These are phyloP conservation scores for Tetrahymena borealis DNA, from an alignment of 73 alveolate species.

Conservation along the genomic window DNA sequence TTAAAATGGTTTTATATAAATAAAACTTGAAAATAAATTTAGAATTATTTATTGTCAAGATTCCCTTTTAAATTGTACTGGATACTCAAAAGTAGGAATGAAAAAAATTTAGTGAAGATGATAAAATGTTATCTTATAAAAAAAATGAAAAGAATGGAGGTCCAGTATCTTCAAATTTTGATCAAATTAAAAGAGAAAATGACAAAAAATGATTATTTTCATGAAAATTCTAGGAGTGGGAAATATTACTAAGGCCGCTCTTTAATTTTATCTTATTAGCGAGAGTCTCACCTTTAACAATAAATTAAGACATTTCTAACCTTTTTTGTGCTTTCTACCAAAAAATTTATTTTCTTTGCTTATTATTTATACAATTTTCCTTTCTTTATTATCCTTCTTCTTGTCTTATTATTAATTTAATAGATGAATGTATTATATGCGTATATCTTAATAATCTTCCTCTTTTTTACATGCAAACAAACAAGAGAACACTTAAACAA, in stretches of 20 bases:
- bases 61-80: neutral
- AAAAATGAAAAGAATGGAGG: neutral
- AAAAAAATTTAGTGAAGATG: neutral
- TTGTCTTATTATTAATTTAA: neutral
- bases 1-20: neutral
- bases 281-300: neutral
- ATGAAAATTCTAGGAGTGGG: neutral
- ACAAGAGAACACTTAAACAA: no score
- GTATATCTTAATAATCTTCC: no score
- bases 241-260: neutral
- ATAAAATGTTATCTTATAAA: neutral
- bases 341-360: neutral
- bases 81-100: neutral
- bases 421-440: neutral
- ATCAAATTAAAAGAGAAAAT: neutral
- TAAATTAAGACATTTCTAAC: neutral
- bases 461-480: no score
- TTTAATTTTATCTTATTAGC: neutral
- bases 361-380: neutral
- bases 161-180: neutral
- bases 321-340: neutral
- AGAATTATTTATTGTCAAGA: neutral
- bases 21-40: neutral
- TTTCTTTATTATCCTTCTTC: neutral
- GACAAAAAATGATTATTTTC: neutral